Percentiles rank a stretch among this genome's conserved stretches.
phyloP scores from a whole-genome alignment of 805 yeast species.

The Wickerhamomyces silvicola region DNA sequence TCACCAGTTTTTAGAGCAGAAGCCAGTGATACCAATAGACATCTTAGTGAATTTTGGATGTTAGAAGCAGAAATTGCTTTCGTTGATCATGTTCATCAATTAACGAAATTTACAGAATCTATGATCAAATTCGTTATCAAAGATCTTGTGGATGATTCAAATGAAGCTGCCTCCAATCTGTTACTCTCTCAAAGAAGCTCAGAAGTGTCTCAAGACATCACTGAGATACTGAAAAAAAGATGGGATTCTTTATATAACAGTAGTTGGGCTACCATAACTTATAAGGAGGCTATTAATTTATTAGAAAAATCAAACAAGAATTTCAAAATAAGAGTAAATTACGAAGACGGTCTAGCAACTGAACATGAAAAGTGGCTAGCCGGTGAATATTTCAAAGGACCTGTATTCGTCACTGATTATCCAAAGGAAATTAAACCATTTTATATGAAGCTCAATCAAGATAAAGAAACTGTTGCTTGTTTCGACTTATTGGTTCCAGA shows the following conservation, averaged over 20 bases:
- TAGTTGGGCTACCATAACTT: slow-evolving; percentile 68
- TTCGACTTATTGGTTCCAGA: slow-evolving; percentile 87
- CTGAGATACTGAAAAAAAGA: slow-evolving; percentile 30
- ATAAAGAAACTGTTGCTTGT: slow-evolving; percentile 68
- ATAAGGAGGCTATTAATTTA: slow-evolving; percentile 64
- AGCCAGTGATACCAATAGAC: slow-evolving; percentile 83
- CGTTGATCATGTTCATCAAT: slow-evolving; percentile 46
- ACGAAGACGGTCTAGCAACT: slow-evolving; percentile 72
- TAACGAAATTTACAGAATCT: slow-evolving; percentile 60
- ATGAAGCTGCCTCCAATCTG: slow-evolving; percentile 18
- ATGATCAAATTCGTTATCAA: slow-evolving; percentile 54
- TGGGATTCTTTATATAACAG: slow-evolving; percentile 51
- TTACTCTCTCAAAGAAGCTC: slow-evolving; percentile 30
- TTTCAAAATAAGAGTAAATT: slow-evolving; percentile 40
- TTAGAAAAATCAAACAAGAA: slow-evolving; percentile 27
- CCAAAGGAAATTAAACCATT: slow-evolving; percentile 80
- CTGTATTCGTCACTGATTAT: slow-evolving; percentile 87
- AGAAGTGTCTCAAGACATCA: slow-evolving; percentile 27
- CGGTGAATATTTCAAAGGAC: slow-evolving; percentile 55
- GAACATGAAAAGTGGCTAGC: slow-evolving; percentile 94
- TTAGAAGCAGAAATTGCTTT: slow-evolving; percentile 85
- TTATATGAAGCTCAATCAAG: slow-evolving; percentile 66
- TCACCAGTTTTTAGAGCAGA: slow-evolving; percentile 96
- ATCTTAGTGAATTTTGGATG: slow-evolving; percentile 96
- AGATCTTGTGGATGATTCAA: slow-evolving; percentile 22